Evolutionary conservation across 1,139 yeast species (phyloP).

Genomic region (Pichia norvegensis): DNA sequence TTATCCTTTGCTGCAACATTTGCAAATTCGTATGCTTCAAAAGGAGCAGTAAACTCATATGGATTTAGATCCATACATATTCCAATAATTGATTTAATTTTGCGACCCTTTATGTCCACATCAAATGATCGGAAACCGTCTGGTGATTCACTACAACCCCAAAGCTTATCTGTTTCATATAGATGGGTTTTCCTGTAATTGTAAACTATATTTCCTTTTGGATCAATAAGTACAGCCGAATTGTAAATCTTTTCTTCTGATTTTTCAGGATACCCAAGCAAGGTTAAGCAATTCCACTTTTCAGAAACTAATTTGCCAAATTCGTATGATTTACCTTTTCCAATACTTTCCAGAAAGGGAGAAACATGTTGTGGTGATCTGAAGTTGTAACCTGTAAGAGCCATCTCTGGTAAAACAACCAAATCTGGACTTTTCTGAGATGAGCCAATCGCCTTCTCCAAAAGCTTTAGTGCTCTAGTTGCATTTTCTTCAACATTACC

Average conservation of each 20-base stretch:
- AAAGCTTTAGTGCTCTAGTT: constrained; percentile 37
- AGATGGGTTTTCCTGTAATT: constrained; percentile 75
- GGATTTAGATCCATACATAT: constrained; percentile 97
- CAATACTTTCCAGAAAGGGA: constrained; percentile 48
- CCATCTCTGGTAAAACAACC: constrained; percentile 73
- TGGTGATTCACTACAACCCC: constrained; percentile 77
- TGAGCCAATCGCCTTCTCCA: constrained; percentile 26
- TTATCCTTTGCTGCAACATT: constrained; percentile 40
- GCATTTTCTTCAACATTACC: constrained; percentile 54
- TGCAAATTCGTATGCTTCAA: constrained; percentile 66
- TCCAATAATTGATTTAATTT: constrained; percentile 51
- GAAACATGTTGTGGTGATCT: constrained; percentile 40
- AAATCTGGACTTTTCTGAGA: constrained; percentile 40
- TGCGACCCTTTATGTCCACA: constrained; percentile 29
- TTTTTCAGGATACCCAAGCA: constrained; percentile 77
- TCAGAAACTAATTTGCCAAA: constrained; percentile 54
- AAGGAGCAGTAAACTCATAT: constrained; percentile 74
- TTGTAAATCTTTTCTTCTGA: constrained; percentile 43
- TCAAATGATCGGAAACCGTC: constrained; percentile 41
- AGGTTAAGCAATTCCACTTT: constrained; percentile 53
- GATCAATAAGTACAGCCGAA: constrained; percentile 60
- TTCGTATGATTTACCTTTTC: constrained; percentile 35
- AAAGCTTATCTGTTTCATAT: constrained; percentile 69
- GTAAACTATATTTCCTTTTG: constrained; percentile 49
- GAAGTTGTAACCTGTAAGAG: constrained; percentile 81